phyloP scores from a whole-genome alignment of 1,139 yeast genomes.

The Pichia sp. region DNA sequence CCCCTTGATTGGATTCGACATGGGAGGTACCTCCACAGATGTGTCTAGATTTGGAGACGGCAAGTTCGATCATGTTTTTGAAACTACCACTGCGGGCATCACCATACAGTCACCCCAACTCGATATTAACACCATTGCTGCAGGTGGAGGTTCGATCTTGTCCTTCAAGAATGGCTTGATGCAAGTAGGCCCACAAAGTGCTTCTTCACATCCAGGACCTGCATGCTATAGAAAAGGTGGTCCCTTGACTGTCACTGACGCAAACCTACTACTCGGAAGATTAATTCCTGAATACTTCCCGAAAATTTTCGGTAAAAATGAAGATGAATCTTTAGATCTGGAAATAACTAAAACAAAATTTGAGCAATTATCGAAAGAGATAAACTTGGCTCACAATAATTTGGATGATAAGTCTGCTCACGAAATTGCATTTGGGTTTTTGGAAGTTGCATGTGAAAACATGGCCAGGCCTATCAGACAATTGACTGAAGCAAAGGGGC shows the following conservation, averaged over 20 bases:
- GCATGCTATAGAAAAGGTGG: slow-evolving; percentile 58
- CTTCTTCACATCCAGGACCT: slow-evolving; percentile 63
- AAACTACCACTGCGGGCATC: slow-evolving; percentile 54
- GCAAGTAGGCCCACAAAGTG: slow-evolving; percentile 58
- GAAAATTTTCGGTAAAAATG: slow-evolving; percentile 55
- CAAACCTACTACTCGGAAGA: slow-evolving; percentile 51
- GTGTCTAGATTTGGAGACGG: slow-evolving; percentile 48
- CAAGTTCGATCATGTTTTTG: slow-evolving; percentile 50
- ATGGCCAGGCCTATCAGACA: slow-evolving; percentile 57
- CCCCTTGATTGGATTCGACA: slow-evolving; percentile 55
- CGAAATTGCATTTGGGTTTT: slow-evolving; percentile 51
- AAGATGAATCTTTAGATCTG: slow-evolving; percentile 47
- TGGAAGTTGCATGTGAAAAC: slow-evolving; percentile 51
- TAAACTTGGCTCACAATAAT: slow-evolving; percentile 37
- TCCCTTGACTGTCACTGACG: slow-evolving; percentile 57
- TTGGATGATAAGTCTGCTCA: slow-evolving; percentile 36
- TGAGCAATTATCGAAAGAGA: slow-evolving; percentile 38
- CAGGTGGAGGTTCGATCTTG: slow-evolving; percentile 57
- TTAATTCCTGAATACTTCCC: slow-evolving; percentile 54
- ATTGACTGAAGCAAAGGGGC: slow-evolving; percentile 53
- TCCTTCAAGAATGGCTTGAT: slow-evolving; percentile 52
- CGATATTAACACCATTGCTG: slow-evolving; percentile 57
- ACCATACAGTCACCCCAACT: slow-evolving; percentile 55
- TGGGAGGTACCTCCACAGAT: slow-evolving; percentile 65
- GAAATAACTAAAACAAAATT: slow-evolving; percentile 40